Conservation (phyloP, 164 flowering plant genomes). For the Amborella trichopoda region DNA sequence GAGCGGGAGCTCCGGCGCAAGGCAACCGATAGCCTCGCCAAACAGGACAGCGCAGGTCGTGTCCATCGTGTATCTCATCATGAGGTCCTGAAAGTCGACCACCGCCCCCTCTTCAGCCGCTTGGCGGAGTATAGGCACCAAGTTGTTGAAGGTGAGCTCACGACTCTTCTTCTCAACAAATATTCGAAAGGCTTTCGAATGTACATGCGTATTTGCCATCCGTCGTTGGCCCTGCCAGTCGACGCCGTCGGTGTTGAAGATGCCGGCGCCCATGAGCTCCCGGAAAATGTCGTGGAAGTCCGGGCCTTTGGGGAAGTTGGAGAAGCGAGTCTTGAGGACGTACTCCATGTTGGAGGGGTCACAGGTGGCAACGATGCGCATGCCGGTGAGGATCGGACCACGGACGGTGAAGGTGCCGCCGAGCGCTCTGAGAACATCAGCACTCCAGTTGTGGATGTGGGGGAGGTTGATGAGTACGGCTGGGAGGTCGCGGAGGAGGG, state of each 20-base stretch:
- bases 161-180: background rate
- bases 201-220: conserved; percentile 3
- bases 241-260: conserved; percentile 21
- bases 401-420: conserved; percentile 10
- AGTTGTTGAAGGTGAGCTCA: conserved; percentile 1
- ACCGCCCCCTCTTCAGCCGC: background rate
- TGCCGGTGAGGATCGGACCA: conserved; percentile 18
- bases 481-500: conserved; percentile 12
- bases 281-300: conserved; percentile 24
- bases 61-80: conserved; percentile 20
- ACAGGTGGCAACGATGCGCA: conserved; percentile 14
- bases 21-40: conserved; percentile 8
- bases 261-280: conserved; percentile 31
- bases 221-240: conserved; percentile 10
- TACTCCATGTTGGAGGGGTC: conserved; percentile 23
- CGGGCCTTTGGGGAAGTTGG: conserved; percentile 26
- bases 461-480: conserved; percentile 9
- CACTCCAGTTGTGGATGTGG: conserved; percentile 5
- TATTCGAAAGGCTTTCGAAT: background rate
- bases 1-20: conserved; percentile 8
- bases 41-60: conserved; percentile 7
- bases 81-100: conserved; percentile 20
- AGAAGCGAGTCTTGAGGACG: conserved; percentile 22
- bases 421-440: background rate
- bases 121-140: conserved; percentile 8